Evolutionary conservation across 441 rosid genomes (phyloP).

Genomic region (Syzygium syzygioides): DNA sequence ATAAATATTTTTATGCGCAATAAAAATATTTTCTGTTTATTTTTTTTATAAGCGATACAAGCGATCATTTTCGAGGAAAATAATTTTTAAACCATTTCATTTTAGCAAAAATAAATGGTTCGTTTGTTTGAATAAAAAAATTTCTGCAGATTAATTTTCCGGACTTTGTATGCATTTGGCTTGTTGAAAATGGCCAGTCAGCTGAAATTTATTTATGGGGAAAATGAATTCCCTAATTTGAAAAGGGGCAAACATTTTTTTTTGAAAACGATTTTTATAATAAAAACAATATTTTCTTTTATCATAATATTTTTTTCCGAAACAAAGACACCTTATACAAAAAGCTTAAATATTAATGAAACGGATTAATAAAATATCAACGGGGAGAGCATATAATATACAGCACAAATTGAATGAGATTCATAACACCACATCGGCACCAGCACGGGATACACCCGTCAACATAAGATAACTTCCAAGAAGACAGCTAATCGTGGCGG

Average conservation of each 20-base stretch:
- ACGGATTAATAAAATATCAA: background rate
- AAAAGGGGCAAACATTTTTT: background rate
- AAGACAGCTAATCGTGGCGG: background rate
- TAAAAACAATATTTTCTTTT: too few relatives aligned
- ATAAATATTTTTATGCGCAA: too few relatives aligned
- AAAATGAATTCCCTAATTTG: background rate
- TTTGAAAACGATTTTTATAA: too few relatives aligned
- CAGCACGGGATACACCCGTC: fast-evolving
- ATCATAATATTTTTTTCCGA: too few relatives aligned
- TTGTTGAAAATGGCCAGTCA: background rate
- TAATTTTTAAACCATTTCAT: too few relatives aligned
- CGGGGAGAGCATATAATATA: background rate
- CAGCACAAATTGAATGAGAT: background rate
- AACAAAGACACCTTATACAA: background rate
- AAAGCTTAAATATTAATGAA: background rate
- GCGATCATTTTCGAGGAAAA: too few relatives aligned
- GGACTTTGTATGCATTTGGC: fast-evolving
- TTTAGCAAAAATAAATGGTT: background rate
- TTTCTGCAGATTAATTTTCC: fast-evolving
- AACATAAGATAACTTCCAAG: background rate
- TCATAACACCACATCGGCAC: background rate
- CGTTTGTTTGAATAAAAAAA: background rate
- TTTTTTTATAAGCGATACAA: too few relatives aligned
- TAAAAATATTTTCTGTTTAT: too few relatives aligned
- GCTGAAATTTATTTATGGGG: too few relatives aligned